Evolutionary conservation across 2,329 filamentous ascomycete genomes (phyloP).

Genomic region (Canariomyces notabilis): DNA sequence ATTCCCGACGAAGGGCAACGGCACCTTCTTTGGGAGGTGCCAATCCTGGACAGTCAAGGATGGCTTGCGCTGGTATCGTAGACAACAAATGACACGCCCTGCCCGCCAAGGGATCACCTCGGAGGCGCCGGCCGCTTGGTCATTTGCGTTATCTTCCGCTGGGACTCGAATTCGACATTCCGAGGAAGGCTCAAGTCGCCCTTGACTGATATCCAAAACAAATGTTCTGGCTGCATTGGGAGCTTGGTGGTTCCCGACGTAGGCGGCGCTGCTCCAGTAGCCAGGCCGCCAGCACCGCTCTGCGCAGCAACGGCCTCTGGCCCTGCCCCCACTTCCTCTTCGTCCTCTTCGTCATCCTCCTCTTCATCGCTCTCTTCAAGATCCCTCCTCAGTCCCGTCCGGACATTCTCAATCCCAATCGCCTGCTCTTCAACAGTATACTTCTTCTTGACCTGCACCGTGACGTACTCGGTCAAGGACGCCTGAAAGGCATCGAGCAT

Average conservation of each 20-base stretch:
- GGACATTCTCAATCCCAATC: conserved; percentile 61
- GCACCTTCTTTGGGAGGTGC: no score
- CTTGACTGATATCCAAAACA: conserved; percentile 42
- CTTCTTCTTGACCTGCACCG: conserved; percentile 52
- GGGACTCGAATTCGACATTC: conserved; percentile 37
- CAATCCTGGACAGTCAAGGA: not conserved
- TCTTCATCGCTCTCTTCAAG: conserved; percentile 48
- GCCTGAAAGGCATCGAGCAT: conserved; percentile 30
- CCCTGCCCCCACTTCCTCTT: conserved; percentile 41
- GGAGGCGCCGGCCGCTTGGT: conserved; percentile 10
- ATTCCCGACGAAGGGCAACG: no score
- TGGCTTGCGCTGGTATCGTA: not conserved
- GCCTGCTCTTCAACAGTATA: conserved; percentile 69
- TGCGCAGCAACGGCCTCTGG: conserved; percentile 31
- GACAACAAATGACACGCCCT: not conserved
- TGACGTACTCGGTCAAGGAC: conserved; percentile 35
- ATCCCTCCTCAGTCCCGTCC: conserved; percentile 61
- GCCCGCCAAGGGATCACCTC: conserved; percentile 1
- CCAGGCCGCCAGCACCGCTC: conserved; percentile 8
- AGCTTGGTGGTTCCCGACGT: not conserved
- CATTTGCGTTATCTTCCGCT: conserved; percentile 11
- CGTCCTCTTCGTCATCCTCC: conserved; percentile 56
- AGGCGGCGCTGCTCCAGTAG: not conserved
- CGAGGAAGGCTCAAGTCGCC: conserved; percentile 42
- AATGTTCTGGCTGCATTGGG: conserved; percentile 39